Evolutionary conservation across 441 rosid species (phyloP), one percentile per base, ranked within the genome.

Genomic region (Eutrema salsugineum): DNA sequence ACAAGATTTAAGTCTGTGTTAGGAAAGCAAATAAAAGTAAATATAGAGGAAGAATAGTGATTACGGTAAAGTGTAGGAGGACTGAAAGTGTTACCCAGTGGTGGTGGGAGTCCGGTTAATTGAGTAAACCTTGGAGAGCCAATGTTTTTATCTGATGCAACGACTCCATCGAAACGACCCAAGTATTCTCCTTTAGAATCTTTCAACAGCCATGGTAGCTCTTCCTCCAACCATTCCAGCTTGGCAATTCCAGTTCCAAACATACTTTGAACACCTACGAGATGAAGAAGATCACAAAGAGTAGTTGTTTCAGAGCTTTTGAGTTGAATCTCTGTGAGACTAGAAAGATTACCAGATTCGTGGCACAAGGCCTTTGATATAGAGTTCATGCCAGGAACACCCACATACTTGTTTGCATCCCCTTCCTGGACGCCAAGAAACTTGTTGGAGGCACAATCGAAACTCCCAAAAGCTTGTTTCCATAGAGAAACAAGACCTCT

Each of bases 361-460:
- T 51, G 47, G 80, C 93, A 87, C 59, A 90, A 77, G 70, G 94
- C 83, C 77, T 67, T 83, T 72, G 90, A 83, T 54, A 92, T 78
- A 20, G 97, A 82, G 78, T 92, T 90, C 96, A 92, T 92, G 77
- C 91, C 90, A 0, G 97, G 96, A 30, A 90, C 79, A 58, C 96
- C 94, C 48, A 90, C 90, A 68, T 86, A 88, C 78, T 81, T 91
- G 68, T 81, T 89, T 65, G 51, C 80, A 43, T 53, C 32, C 53
- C 68, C 88, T 79, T 80, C 92, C 97, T 83, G 80, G 27, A 51
- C 12, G 72, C 66, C 43, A 22, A 81, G 49, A 72, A 92, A 90
- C 70, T 74, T 63, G 47, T 80, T 83, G 79, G 88, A 71, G 66
- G 72, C 54, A 72, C 59, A 85, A 81, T 92, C 88, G 5, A 87